A percentile compares a stretch with the other conserved stretches of the same genome.
Conservation (phyloP, 2,329 filamentous ascomycete genomes). For the Phaeosphaeriaceae sp. region DNA sequence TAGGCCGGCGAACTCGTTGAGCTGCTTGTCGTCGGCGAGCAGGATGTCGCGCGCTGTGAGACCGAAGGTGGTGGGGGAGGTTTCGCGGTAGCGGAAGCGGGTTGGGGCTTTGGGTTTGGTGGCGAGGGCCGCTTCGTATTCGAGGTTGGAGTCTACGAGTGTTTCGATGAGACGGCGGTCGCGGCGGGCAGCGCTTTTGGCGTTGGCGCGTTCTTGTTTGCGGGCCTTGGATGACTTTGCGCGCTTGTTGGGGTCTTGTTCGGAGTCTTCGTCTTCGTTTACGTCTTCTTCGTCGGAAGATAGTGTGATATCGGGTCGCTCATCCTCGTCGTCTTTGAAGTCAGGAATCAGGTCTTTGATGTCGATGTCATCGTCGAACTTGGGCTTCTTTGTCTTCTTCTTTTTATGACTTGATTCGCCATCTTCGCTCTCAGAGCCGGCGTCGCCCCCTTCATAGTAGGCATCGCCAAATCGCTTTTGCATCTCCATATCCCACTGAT, state of each 20-base stretch:
- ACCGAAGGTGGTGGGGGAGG: slow-evolving; percentile 87
- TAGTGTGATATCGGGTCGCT: slow-evolving; percentile 76
- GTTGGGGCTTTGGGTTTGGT: slow-evolving; percentile 58
- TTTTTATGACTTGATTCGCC: slow-evolving; percentile 53
- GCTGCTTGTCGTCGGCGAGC: slow-evolving; percentile 80
- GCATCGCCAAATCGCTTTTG: slow-evolving; percentile 83
- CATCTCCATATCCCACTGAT: slow-evolving; percentile 92
- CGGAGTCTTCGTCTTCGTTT: slow-evolving; percentile 54
- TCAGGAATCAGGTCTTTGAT: slow-evolving; percentile 91
- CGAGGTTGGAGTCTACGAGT: slow-evolving; percentile 81
- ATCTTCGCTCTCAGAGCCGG: slow-evolving; percentile 37
- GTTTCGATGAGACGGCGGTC: slow-evolving; percentile 85
- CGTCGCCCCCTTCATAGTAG: slow-evolving; percentile 79
- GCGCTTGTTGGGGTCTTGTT: slow-evolving; percentile 44
- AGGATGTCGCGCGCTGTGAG: slow-evolving; percentile 90
- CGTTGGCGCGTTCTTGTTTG: slow-evolving; percentile 56
- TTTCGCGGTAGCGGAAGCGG: slow-evolving; percentile 90
- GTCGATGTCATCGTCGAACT: slow-evolving; percentile 97
- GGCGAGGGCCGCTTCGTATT: slow-evolving; percentile 70
- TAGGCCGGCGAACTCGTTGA: slow-evolving; percentile 90
- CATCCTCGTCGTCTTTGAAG: slow-evolving; percentile 76
- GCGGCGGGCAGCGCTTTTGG: slow-evolving; percentile 75
- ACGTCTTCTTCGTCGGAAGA: slow-evolving; percentile 52
- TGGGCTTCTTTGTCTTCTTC: slow-evolving; percentile 78
- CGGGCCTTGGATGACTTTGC: slow-evolving; percentile 55